These are phyloP conservation scores for Hemileccinum rubropunctum DNA, from an alignment of 768 basidiomycete species.

Conservation along the genomic window DNA sequence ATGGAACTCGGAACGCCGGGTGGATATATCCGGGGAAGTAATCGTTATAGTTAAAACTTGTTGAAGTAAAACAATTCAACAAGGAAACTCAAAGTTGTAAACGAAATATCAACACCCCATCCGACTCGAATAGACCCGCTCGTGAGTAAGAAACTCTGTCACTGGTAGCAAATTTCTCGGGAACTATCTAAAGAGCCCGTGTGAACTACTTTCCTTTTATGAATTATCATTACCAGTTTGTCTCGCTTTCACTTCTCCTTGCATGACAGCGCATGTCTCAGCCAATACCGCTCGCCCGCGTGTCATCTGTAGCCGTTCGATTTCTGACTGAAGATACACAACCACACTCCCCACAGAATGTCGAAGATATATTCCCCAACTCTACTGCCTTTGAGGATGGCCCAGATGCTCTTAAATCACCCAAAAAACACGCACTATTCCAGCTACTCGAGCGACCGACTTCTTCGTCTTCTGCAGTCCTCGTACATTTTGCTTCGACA, in stretches of 20 bases:
- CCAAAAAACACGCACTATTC: constrained; percentile 65
- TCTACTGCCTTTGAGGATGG: constrained; percentile 34
- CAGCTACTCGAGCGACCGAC: constrained; percentile 78
- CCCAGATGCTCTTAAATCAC: constrained; percentile 28
- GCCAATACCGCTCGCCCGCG: constrained; percentile 28
- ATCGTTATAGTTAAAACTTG: too few relatives aligned
- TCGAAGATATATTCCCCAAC: constrained; percentile 40
- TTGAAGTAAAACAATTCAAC: too few relatives aligned
- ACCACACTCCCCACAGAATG: constrained; percentile 31
- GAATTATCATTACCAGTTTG: too few relatives aligned
- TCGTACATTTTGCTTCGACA: constrained; percentile 69
- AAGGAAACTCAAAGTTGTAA: too few relatives aligned
- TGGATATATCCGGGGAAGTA: too few relatives aligned
- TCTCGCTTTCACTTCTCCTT: too few relatives aligned
- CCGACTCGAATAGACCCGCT: too few relatives aligned
- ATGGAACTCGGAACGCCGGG: background rate
- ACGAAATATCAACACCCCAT: too few relatives aligned
- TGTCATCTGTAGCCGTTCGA: constrained; percentile 27
- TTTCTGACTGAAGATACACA: constrained; percentile 46
- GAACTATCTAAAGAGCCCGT: too few relatives aligned
- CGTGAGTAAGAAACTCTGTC: too few relatives aligned
- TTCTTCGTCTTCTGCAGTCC: constrained; percentile 71
- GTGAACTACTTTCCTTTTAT: too few relatives aligned
- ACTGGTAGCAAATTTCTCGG: too few relatives aligned
- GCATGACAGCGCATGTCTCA: constrained; percentile 22